phyloP scores from a whole-genome alignment of 768 basidiomycete genomes.

The Russula sp. region DNA sequence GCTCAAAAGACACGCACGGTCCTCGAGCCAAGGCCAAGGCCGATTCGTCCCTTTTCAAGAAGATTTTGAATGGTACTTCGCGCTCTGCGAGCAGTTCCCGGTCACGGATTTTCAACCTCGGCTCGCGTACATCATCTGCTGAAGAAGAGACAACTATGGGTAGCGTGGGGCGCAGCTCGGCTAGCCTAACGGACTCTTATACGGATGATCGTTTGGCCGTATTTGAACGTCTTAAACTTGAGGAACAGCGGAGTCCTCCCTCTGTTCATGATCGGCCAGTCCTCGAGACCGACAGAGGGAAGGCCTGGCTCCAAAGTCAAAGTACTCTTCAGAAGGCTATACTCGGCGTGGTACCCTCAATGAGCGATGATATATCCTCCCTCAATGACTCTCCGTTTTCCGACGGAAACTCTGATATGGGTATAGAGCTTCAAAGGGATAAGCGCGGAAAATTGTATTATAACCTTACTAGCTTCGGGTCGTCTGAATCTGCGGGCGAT shows the following conservation, averaged over 20 bases:
- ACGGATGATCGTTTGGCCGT: conserved; percentile 17
- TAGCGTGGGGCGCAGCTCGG: background rate
- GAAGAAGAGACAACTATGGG: conserved; percentile 5
- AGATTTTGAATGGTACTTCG: conserved; percentile 11
- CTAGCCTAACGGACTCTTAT: background rate
- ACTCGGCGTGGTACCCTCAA: conserved; percentile 17
- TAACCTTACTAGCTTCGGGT: conserved; percentile 8
- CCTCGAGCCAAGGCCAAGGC: background rate
- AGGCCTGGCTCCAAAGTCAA: conserved; percentile 27
- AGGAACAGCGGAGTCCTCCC: background rate
- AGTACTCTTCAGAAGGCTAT: background rate
- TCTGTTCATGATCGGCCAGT: conserved; percentile 14
- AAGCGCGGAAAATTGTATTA: conserved; percentile 23
- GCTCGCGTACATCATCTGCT: conserved; percentile 7
- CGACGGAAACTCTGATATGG: conserved; percentile 8
- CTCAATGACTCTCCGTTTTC: conserved; percentile 25
- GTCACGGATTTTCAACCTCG: conserved; percentile 20
- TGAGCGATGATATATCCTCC: conserved; percentile 25
- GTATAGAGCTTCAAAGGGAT: conserved; percentile 15
- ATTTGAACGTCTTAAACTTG: conserved; percentile 24
- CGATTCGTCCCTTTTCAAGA: conserved; percentile 38
- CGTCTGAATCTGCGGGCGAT: conserved; percentile 24
- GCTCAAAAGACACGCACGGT: conserved; percentile 56
- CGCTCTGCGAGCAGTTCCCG: conserved; percentile 15
- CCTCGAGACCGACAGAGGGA: conserved; percentile 13